Evolutionary conservation across 768 basidiomycete species (phyloP).

Genomic region (Termitomyces sp.): DNA sequence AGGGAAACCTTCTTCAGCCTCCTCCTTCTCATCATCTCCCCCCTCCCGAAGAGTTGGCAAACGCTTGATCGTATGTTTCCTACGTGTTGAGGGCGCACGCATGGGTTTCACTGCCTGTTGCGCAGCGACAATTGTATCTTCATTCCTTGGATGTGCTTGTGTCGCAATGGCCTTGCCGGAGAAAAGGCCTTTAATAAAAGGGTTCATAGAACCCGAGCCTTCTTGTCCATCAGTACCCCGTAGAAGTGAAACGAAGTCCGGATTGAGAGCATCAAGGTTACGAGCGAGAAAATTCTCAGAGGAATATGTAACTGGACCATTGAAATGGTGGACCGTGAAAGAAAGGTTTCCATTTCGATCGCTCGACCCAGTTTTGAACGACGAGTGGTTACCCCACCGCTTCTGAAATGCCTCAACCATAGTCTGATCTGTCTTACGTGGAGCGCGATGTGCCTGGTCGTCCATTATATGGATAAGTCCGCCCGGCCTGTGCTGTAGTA

Average conservation of each 20-base stretch:
- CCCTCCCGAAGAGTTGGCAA: slow-evolving; percentile 47
- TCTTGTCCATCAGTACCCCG: slow-evolving; percentile 64
- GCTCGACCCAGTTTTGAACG: slow-evolving; percentile 76
- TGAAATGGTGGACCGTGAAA: slow-evolving; percentile 90
- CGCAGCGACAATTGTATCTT: slow-evolving; percentile 93
- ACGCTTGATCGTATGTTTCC: slow-evolving; percentile 69
- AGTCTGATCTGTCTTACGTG: slow-evolving; percentile 87
- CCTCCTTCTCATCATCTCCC: slow-evolving; percentile 41
- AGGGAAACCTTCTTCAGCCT: slow-evolving; percentile 38
- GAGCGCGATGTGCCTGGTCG: slow-evolving; percentile 81
- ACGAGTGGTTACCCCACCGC: slow-evolving; percentile 90
- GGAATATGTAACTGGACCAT: slow-evolving; percentile 88
- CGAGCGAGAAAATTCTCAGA: slow-evolving; percentile 85
- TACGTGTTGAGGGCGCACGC: slow-evolving; percentile 84
- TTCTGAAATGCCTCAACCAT: slow-evolving; percentile 95
- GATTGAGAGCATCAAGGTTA: slow-evolving; percentile 85
- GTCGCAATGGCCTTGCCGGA: slow-evolving; percentile 86
- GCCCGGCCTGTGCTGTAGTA: slow-evolving; percentile 82
- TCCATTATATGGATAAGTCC: slow-evolving; percentile 98
- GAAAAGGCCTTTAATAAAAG: slow-evolving; percentile 90
- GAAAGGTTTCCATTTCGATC: slow-evolving; percentile 78
- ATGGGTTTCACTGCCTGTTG: slow-evolving; percentile 93
- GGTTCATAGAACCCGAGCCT: slow-evolving; percentile 76
- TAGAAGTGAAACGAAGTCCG: slow-evolving; percentile 88
- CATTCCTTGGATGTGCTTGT: slow-evolving; percentile 85